Evolutionary conservation across 106 monocot genomes (phyloP).

Genomic region (Gastrodia elata): DNA sequence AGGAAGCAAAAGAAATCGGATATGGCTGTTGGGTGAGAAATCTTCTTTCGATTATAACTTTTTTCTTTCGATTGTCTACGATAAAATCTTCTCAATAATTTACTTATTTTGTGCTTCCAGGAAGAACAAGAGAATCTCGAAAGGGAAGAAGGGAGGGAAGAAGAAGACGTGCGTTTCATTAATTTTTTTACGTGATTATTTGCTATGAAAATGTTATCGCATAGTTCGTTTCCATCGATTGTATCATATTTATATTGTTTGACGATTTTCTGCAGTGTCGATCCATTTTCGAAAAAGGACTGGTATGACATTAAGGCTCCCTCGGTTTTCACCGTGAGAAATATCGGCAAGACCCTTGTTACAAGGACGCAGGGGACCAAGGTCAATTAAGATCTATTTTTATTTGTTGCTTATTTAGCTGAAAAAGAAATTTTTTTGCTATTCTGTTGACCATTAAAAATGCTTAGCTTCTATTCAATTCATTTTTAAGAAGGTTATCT

Average conservation of each 20-base stretch:
- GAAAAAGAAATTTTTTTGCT: neutral
- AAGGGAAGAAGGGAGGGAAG: constrained; percentile 97
- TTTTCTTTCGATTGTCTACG: neutral
- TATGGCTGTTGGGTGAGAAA: constrained; percentile 20
- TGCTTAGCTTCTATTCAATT: neutral
- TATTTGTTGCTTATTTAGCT: neutral
- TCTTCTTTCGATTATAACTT: neutral
- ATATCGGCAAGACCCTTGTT: constrained; percentile 88
- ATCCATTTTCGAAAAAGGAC: constrained; percentile 92
- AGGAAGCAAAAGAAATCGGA: neutral
- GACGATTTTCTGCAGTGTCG: constrained; percentile 38
- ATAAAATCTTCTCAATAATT: neutral
- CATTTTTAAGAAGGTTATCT: neutral
- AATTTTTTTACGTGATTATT: neutral
- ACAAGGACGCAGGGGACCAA: constrained; percentile 95
- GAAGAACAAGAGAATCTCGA: constrained; percentile 96
- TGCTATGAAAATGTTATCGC: no score
- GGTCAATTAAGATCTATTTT: constrained; percentile 20
- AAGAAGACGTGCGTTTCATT: constrained; percentile 61
- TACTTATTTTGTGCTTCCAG: constrained; percentile 9
- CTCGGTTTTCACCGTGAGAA: constrained; percentile 56
- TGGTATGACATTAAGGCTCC: constrained; percentile 98
- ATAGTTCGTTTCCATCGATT: neutral
- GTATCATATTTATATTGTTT: neutral
- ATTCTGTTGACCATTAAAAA: no score